These are phyloP conservation scores for Heliamphora pulchella DNA, from an alignment of 179 eudicot species.

Conservation along the genomic window DNA sequence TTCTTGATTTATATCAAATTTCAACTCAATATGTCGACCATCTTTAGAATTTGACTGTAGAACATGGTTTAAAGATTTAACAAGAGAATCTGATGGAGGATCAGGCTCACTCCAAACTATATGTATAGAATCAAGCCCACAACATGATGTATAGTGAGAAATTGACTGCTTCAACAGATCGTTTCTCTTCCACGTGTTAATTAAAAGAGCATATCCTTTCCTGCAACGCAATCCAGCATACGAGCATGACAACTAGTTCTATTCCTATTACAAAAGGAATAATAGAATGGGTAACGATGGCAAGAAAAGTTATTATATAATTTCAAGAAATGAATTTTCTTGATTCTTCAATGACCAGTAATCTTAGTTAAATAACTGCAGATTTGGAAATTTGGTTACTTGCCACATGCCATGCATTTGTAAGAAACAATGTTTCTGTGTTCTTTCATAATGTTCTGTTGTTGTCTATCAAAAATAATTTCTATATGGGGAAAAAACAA, in stretches of 20 bases:
- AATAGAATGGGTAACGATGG: neutral
- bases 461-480: neutral
- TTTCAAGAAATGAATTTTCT: neutral
- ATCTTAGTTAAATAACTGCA: neutral
- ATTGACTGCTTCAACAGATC: constrained; percentile 89
- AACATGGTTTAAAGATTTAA: constrained; percentile 38
- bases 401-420: neutral
- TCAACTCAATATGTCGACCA: constrained; percentile 51
- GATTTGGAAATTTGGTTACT: neutral
- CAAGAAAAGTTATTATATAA: neutral
- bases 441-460: neutral
- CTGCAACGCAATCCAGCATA: constrained; percentile 31
- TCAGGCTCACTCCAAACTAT: constrained; percentile 93
- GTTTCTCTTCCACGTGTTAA: constrained; percentile 95
- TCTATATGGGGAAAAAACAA: neutral
- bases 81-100: constrained; percentile 69
- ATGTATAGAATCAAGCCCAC: constrained; percentile 68
- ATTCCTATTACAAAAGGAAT: neutral
- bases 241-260: neutral
- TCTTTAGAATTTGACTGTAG: constrained; percentile 37
- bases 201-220: constrained; percentile 71
- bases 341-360: neutral
- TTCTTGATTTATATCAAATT: constrained; percentile 75
- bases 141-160: constrained; percentile 78
- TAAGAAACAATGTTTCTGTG: neutral